Conservation (phyloP, 352 stramenopile species). For the Pythium vanterpoolii region DNA sequence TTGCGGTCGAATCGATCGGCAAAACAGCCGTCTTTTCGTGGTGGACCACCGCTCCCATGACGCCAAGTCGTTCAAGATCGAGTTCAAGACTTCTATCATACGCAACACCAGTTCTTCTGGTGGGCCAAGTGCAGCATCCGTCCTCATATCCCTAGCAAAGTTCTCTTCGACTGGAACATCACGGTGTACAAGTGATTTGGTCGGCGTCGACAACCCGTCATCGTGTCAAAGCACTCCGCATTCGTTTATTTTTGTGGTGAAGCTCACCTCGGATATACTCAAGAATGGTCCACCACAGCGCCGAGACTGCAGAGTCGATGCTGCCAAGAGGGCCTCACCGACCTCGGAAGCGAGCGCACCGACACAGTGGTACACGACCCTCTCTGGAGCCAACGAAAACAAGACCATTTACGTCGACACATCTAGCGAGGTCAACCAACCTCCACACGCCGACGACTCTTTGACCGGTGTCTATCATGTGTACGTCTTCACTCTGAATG, state of each 20-base stretch:
- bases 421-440: background rate
- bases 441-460: background rate
- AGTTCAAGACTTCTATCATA: conserved; percentile 38
- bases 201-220: conserved; percentile 6
- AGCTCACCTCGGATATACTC: conserved; percentile 10
- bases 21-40: conserved; percentile 36
- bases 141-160: conserved; percentile 15
- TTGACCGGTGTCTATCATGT: conserved; percentile 27
- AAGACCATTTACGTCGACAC: conserved; percentile 39
- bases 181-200: conserved; percentile 16
- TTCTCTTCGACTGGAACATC: conserved; percentile 20
- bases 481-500: conserved; percentile 36
- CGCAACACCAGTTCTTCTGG: conserved; percentile 36
- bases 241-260: conserved; percentile 51
- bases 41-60: conserved; percentile 25
- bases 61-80: conserved; percentile 30
- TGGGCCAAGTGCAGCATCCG: conserved; percentile 28
- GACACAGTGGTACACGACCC: conserved; percentile 47
- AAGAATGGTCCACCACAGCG: conserved; percentile 8
- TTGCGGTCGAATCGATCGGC: conserved; percentile 38
- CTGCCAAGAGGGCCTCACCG: conserved; percentile 1
- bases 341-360: conserved; percentile 23
- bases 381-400: conserved; percentile 35
- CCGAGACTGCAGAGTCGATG: background rate
- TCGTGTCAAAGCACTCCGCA: conserved; percentile 9